Base-by-base conservation (phyloP, 768 basidiomycete genomes). In the Russula olivacea region DNA sequence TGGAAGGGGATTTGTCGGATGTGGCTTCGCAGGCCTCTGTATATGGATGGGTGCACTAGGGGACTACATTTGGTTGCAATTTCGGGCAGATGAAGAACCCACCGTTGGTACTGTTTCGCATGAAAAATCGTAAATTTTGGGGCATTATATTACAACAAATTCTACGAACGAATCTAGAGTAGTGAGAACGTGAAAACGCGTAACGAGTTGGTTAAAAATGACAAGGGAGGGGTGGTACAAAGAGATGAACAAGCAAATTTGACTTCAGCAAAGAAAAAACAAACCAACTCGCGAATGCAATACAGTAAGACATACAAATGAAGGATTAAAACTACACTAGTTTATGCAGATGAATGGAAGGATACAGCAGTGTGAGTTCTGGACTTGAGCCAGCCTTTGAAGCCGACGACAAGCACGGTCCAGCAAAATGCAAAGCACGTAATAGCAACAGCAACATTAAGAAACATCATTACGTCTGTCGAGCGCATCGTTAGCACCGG, bases 361-460 rank as follows among this genome's bases (percentile, higher is more conserved):
- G 71, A 63, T 45, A 71, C 69, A 32, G 68, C 59, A 23, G 52
- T 55, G 40, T 71, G 72, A 38, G 72, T 72, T 40, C 78, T 78
- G 59, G 76, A 74, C 69, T 82, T 88, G 40, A 91, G 76, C 86
- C 85, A 92, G 60, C 91, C 93, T 69, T 93, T 92, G 74, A 94
- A 83, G 17, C 81, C 83, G 51, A 95, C 85, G 28, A 94, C 75
- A 60, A 76, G 74, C 28, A 94, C 74, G 2, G 83, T 81, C 94
- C 94, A 98, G 71, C 85, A 86, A 75, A 93, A 93, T 25, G 88
- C 85, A 52, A 93, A 78, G 66, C 89, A 93, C 1, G 91, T 94
- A 59, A 93, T 79, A 4, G 94, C 91, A 38, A 97, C 86, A 10
- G 90, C 86, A 12, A 91, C 78, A 68, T 91, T 91, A 58, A 91